Base-by-base conservation (phyloP, 495 filamentous ascomycete species). In the Parmelia sp. region DNA sequence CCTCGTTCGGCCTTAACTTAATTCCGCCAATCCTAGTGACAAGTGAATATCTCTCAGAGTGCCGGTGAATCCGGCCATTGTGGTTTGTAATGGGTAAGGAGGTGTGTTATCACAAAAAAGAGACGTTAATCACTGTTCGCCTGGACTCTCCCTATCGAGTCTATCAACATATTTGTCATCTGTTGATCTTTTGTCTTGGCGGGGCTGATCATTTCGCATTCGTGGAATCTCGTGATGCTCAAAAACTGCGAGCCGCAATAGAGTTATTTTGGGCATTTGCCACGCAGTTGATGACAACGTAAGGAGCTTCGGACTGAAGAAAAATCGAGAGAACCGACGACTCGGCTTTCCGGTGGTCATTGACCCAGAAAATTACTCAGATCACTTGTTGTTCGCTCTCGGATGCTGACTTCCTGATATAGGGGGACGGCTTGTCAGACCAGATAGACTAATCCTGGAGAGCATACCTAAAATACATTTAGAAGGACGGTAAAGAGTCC, bases 151-250 rank as follows among this genome's bases (percentile, higher is more conserved):
- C 8, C 6, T 15, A 17, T 17, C 19, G 27, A 31, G 49, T 31
- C 4, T 3, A 19, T 53, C 14, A 31, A 53, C 29, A 33, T 15
- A 33, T 33, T 33, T 33, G 29, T 55, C 51, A 55, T 55, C 51
- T 21, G 51, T 33, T 55, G 51, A 55, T 55, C 51, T 21, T 17
- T 33, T 21, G 51, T 19, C 51, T 55, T 55, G 51, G 51, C 51
- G 11, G 15, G 17, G 27, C 51, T 33, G 51, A 33, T 21, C 17
- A 29, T 53, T 31, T 55, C 27, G 51, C 29, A 1, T 55, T 55
- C 29, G 29, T 5, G 7, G 6, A 55, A 8, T 55, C 17, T 33
- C 17, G 51, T 29, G 51, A 55, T 33, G 51, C 29, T 55, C 51
- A 17, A 15, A 33, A 55, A 33, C 33, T 17, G 17, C 29, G 17